Conservation (phyloP, 768 basidiomycete species). For the Solioccasus polychromus region DNA sequence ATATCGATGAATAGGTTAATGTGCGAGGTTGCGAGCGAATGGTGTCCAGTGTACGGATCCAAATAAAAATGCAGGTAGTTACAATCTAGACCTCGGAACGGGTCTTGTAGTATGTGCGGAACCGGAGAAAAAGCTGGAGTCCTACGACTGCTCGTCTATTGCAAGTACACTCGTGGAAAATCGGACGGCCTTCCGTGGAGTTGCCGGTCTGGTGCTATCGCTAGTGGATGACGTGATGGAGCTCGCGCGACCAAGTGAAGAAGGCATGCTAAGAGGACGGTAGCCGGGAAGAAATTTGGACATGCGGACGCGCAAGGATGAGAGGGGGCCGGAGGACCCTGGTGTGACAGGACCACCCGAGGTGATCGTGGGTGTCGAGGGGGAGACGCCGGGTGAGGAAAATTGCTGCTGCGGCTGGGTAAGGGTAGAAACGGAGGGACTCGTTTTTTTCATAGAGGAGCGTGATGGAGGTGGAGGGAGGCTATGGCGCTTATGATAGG, state of each 20-base stretch:
- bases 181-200: conserved; percentile 58
- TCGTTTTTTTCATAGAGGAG: conserved; percentile 62
- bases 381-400: conserved; percentile 14
- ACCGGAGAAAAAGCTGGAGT: background rate
- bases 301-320: conserved; percentile 49
- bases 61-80: conserved; percentile 21
- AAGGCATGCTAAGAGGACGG: conserved; percentile 35
- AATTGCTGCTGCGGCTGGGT: conserved; percentile 17
- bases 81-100: conserved; percentile 10
- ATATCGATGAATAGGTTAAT: conserved; percentile 25
- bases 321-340: conserved; percentile 27
- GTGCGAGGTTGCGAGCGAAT: conserved; percentile 11
- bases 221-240: conserved; percentile 33
- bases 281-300: conserved; percentile 48
- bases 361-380: conserved; percentile 36
- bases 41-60: conserved; percentile 19
- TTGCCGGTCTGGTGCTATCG: conserved; percentile 38
- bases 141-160: conserved; percentile 22
- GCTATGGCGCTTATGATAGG: conserved; percentile 22
- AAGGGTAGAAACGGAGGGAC: conserved; percentile 22
- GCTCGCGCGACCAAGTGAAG: conserved; percentile 33
- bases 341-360: conserved; percentile 29
- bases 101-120: conserved; percentile 3
- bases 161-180: conserved; percentile 49
- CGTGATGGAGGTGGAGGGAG: conserved; percentile 58